Evolutionary conservation across 2,329 filamentous ascomycete genomes (phyloP).

Genomic region (Dothiorella sarmentorum): DNA sequence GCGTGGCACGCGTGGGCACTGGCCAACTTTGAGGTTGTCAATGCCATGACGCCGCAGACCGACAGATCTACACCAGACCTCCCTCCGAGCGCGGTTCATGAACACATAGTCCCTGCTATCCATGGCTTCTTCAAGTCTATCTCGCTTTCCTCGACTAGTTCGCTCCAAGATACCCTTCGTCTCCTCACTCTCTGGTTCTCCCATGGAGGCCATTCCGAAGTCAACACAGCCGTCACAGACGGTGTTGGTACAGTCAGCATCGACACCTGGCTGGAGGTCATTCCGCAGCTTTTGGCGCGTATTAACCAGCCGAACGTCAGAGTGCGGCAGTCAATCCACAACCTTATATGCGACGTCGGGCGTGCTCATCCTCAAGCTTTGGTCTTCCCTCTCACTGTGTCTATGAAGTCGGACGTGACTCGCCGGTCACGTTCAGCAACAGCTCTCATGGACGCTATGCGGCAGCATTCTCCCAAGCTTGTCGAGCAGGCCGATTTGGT

Average conservation of each 20-base stretch:
- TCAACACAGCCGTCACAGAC: slow-evolving; percentile 83
- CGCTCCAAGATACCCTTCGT: slow-evolving; percentile 89
- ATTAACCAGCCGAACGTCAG: slow-evolving; percentile 93
- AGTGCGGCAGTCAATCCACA: slow-evolving; percentile 87
- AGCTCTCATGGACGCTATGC: slow-evolving; percentile 97
- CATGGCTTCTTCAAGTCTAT: slow-evolving; percentile 98
- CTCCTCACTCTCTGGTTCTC: slow-evolving; percentile 95
- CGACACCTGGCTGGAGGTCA: slow-evolving; percentile 98
- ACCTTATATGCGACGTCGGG: slow-evolving; percentile 86
- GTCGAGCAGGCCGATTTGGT: slow-evolving; percentile 95
- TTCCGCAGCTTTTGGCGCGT: slow-evolving; percentile 92
- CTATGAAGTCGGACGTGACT: slow-evolving; percentile 91
- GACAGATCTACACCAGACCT: slow-evolving; percentile 58
- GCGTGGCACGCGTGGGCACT: slow-evolving; percentile 99
- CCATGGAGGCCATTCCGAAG: slow-evolving; percentile 82
- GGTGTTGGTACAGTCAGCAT: slow-evolving; percentile 90
- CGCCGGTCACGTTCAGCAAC: slow-evolving; percentile 82
- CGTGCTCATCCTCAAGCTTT: slow-evolving; percentile 92
- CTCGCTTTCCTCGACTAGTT: slow-evolving; percentile 83
- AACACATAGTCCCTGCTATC: slow-evolving; percentile 91
- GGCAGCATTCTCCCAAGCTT: slow-evolving; percentile 84
- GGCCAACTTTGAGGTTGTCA: slow-evolving; percentile 97
- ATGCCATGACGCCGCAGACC: slow-evolving; percentile 66
- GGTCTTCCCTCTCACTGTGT: slow-evolving; percentile 94
- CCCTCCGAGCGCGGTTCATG: slow-evolving; percentile 67